These are phyloP conservation scores for Rhizoclosmatium globosum DNA, from an alignment of 192 early-diverging fungal species.

Conservation along the genomic window DNA sequence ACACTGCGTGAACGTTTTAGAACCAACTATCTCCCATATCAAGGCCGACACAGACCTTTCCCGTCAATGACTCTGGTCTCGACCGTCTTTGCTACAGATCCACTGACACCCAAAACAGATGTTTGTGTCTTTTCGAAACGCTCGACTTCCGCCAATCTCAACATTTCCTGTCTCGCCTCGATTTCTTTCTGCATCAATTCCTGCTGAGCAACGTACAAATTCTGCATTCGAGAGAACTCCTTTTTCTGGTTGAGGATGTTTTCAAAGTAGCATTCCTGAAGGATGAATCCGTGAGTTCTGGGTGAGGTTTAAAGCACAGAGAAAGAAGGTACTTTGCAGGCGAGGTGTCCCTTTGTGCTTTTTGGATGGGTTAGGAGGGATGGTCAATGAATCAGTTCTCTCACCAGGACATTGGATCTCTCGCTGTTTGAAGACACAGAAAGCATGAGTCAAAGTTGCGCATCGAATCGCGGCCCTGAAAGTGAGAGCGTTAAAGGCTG, in stretches of 20 bases:
- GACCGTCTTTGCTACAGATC: conserved; percentile 16
- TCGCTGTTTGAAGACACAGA: conserved; percentile 80
- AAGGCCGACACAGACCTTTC: conserved; percentile 9
- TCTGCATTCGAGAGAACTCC: conserved; percentile 69
- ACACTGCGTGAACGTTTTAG: conserved; percentile 31
- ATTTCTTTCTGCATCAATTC: conserved; percentile 55
- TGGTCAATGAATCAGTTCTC: neutral
- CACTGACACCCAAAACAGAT: conserved; percentile 39
- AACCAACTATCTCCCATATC: neutral
- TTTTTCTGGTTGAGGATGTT: conserved; percentile 87
- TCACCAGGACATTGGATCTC: conserved; percentile 75
- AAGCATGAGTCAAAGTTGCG: conserved; percentile 87
- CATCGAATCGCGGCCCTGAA: conserved; percentile 79
- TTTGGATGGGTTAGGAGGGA: neutral
- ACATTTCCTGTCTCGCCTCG: conserved; percentile 47
- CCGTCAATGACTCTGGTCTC: conserved; percentile 42
- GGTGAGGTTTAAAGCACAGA: neutral
- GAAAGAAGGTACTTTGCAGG: conserved; percentile 65
- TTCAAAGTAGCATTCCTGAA: conserved; percentile 82
- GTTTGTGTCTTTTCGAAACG: conserved; percentile 75
- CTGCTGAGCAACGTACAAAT: conserved; percentile 53
- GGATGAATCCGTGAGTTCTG: neutral
- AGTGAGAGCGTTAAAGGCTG: conserved; percentile 9
- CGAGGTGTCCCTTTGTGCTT: conserved; percentile 77
- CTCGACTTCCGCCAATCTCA: conserved; percentile 62